A percentile compares a stretch with the other conserved stretches of the same genome.
Evolutionary conservation across 306 rosid genomes (phyloP).

Genomic region (Vigna reflexopilosa): DNA sequence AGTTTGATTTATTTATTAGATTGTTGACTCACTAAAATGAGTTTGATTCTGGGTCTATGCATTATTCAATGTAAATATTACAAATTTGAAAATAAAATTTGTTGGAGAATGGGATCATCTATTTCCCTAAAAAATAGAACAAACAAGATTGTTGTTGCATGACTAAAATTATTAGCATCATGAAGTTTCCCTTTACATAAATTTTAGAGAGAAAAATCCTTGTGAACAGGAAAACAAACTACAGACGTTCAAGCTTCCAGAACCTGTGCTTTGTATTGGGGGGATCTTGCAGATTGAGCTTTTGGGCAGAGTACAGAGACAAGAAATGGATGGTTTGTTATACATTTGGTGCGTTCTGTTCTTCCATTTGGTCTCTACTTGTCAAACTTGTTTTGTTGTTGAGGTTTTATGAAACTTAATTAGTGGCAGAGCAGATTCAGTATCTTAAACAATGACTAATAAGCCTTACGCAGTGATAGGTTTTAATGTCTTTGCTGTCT

Average conservation of each 20-base stretch:
- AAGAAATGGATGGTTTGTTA: conserved; percentile 79
- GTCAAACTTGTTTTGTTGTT: conserved; percentile 8
- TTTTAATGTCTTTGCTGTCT: conserved; percentile 35
- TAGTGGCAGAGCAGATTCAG: conserved; percentile 3
- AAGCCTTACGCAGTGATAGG: conserved; percentile 8
- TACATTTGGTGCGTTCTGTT: conserved; percentile 78
- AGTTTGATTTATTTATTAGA: neutral
- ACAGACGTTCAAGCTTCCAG: conserved; percentile 86
- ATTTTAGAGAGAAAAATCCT: conserved; percentile 32
- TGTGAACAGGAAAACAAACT: conserved; percentile 61
- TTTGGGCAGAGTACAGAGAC: conserved; percentile 88
- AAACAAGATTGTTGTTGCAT: neutral
- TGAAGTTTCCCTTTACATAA: conserved; percentile 29
- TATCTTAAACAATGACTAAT: neutral
- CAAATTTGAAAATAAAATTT: conserved; percentile 13
- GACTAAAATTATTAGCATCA: conserved; percentile 10
- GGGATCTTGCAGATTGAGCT: conserved; percentile 91
- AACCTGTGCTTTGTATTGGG: conserved; percentile 93
- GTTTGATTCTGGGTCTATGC: neutral
- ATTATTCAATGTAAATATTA: neutral
- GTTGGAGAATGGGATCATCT: conserved; percentile 11
- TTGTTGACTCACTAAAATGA: neutral
- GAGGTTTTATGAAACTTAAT: conserved; percentile 31
- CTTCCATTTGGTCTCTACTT: neutral
- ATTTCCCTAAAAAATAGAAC: conserved; percentile 20